Evolutionary conservation across 805 yeast genomes (phyloP).

Genomic region (Teunomyces atbi): DNA sequence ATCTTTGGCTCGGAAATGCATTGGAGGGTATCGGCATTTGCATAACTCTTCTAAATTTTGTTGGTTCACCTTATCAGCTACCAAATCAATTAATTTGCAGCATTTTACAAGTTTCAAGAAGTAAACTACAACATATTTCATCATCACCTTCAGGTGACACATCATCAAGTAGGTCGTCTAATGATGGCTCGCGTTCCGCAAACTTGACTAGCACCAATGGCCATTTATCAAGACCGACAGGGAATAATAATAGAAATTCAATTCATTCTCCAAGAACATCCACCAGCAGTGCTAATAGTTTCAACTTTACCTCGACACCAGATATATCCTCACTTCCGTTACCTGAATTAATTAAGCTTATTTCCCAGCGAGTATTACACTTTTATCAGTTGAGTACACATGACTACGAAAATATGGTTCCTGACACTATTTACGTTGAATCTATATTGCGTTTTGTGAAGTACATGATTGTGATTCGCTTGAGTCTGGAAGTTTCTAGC

Average conservation of each 20-base stretch:
- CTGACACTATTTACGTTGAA: conserved; percentile 77
- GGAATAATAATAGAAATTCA: conserved; percentile 5
- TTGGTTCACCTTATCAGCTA: conserved; percentile 51
- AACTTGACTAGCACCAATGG: not conserved
- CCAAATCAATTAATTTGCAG: conserved; percentile 37
- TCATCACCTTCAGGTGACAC: conserved; percentile 10
- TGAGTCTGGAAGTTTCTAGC: conserved; percentile 44
- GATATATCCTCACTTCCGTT: conserved; percentile 29
- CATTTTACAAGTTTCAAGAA: conserved; percentile 31
- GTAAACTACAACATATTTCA: conserved; percentile 19
- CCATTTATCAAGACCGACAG: conserved; percentile 1
- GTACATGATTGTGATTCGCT: conserved; percentile 52
- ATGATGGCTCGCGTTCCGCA: not conserved
- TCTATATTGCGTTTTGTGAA: conserved; percentile 61
- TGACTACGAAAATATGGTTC: conserved; percentile 72
- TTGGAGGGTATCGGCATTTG: conserved; percentile 79
- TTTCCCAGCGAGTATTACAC: conserved; percentile 25
- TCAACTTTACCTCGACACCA: conserved; percentile 15
- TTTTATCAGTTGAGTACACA: conserved; percentile 45
- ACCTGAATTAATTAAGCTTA: conserved; percentile 32
- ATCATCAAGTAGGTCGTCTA: conserved; percentile 6
- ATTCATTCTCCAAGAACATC: conserved; percentile 35
- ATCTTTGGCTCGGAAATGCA: conserved; percentile 85
- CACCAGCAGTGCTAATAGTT: conserved; percentile 23
- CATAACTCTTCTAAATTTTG: conserved; percentile 55